phyloP scores from a whole-genome alignment of 352 stramenopile species.

The Pseudoperonospora humuli region DNA sequence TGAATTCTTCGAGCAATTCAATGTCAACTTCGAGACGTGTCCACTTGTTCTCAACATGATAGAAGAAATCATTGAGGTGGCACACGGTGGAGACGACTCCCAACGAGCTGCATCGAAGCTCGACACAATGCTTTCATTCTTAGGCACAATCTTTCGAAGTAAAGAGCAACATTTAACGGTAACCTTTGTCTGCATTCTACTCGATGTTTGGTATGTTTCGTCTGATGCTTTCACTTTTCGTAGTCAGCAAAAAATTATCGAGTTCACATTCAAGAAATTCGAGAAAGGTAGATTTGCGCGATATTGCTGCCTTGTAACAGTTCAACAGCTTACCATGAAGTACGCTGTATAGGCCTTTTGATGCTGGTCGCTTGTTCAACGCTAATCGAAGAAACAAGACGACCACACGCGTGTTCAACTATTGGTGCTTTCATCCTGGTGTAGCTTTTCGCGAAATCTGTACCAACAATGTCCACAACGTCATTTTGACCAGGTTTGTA shows the following conservation, averaged over 20 bases:
- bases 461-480: slow-evolving; percentile 85
- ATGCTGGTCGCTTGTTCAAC: slow-evolving; percentile 43
- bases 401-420: slow-evolving; percentile 89
- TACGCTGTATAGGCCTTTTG: slow-evolving; percentile 22
- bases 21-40: slow-evolving; percentile 85
- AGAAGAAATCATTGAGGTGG: slow-evolving; percentile 82
- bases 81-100: slow-evolving; percentile 59
- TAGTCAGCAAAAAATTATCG: slow-evolving; percentile 74
- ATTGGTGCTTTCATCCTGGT: slow-evolving; percentile 98
- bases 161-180: slow-evolving; percentile 75
- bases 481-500: slow-evolving; percentile 75
- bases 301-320: slow-evolving; percentile 6
- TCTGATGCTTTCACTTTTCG: slow-evolving; percentile 5
- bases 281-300: slow-evolving; percentile 49
- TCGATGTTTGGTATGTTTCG: neutral
- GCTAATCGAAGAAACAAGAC: slow-evolving; percentile 40
- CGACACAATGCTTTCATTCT: slow-evolving; percentile 72
- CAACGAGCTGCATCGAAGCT: slow-evolving; percentile 69
- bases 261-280: slow-evolving; percentile 86
- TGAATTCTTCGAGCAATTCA: slow-evolving; percentile 87
- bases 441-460: slow-evolving; percentile 95
- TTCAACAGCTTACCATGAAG: neutral
- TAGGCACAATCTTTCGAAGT: slow-evolving; percentile 80
- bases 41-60: slow-evolving; percentile 83
- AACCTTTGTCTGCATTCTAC: neutral